These are phyloP conservation scores for Cercospora brassicicola DNA, from an alignment of 2,329 filamentous ascomycete genomes.

Conservation along the genomic window DNA sequence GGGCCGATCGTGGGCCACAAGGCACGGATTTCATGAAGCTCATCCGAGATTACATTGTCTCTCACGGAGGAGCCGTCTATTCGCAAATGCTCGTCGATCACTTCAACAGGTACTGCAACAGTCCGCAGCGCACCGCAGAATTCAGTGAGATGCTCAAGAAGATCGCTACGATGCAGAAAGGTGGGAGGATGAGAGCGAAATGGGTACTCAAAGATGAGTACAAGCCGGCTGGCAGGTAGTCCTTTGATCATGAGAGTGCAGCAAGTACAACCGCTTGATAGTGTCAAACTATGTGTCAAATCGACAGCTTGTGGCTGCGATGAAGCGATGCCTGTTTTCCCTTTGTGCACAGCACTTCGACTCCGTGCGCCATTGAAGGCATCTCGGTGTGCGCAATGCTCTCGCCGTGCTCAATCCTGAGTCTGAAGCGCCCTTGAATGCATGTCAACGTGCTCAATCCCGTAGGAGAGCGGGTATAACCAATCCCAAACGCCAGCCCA, in stretches of 20 bases:
- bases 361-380: background rate
- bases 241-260: background rate
- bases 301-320: background rate
- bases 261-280: background rate
- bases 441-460: background rate
- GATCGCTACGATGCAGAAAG: conserved; percentile 70
- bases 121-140: conserved; percentile 66
- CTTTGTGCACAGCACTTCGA: background rate
- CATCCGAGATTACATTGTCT: conserved; percentile 75
- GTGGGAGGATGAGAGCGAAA: conserved; percentile 50
- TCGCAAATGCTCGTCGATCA: conserved; percentile 87
- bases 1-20: conserved; percentile 25
- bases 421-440: background rate
- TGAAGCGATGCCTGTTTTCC: background rate
- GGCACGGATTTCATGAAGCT: conserved; percentile 49
- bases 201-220: conserved; percentile 64
- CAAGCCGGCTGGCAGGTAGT: background rate
- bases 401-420: background rate
- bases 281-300: background rate
- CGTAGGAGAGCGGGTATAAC: conserved; percentile 8
- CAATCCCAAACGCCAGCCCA: background rate
- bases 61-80: conserved; percentile 74
- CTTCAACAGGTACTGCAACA: conserved; percentile 78
- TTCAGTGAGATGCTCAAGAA: conserved; percentile 79
- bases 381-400: background rate